Evolutionary conservation across 768 basidiomycete genomes (phyloP).

Genomic region (Suillus americanus): DNA sequence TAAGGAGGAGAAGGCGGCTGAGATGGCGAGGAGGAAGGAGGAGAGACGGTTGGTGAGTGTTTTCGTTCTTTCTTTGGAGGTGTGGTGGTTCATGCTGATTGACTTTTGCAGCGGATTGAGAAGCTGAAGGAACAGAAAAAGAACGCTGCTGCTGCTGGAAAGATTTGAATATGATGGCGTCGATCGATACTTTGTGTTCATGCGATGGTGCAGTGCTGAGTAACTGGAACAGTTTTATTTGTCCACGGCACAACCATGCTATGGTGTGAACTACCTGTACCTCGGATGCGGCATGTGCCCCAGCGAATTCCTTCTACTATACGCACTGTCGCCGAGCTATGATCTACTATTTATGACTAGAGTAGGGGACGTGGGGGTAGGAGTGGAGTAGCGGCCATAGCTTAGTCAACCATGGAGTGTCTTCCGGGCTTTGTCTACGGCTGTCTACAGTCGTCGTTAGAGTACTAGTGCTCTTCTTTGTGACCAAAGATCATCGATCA

Average conservation of each 20-base stretch:
- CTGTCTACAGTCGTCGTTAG: no score
- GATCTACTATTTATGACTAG: no score
- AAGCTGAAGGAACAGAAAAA: constrained; percentile 82
- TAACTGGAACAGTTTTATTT: not conserved
- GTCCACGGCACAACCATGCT: not conserved
- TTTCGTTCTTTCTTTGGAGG: not conserved
- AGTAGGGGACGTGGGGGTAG: no score
- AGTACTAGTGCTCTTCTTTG: no score
- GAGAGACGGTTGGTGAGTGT: constrained; percentile 80
- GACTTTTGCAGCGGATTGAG: constrained; percentile 60
- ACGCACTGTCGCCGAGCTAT: not conserved
- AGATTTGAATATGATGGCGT: not conserved
- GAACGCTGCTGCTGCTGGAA: constrained; percentile 27
- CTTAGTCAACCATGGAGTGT: no score
- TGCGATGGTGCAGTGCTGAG: not conserved
- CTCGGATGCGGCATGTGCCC: no score
- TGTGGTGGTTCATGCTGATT: not conserved
- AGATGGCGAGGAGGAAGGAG: constrained; percentile 89
- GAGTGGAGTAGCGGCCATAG: no score
- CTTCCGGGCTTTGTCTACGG: no score
- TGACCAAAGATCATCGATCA: no score
- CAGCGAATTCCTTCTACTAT: not conserved
- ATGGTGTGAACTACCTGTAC: not conserved
- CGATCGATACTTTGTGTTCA: not conserved
- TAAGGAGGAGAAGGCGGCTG: constrained; percentile 93